These are phyloP conservation scores for Phyllosticta citribraziliensis DNA, from an alignment of 2,329 filamentous ascomycete species.

Conservation along the genomic window DNA sequence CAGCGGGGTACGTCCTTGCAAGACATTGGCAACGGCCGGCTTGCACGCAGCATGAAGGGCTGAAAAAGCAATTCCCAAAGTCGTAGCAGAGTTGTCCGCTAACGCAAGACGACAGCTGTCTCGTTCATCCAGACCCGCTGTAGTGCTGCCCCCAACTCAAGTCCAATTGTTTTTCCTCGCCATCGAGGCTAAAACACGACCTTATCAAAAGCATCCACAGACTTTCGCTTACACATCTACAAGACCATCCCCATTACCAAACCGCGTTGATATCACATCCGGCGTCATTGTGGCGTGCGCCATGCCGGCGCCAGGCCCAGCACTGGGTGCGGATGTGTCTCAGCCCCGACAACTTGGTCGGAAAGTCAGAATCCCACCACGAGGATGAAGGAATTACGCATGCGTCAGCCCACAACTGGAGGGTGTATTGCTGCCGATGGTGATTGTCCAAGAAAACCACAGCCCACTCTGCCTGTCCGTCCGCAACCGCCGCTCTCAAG, in stretches of 20 bases:
- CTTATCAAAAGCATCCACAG: conserved; percentile 1
- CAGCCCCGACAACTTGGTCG: conserved; percentile 1
- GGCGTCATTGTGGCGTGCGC: conserved; percentile 8
- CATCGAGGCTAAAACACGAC: neutral
- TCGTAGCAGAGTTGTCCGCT: neutral
- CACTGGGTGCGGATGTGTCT: conserved; percentile 6
- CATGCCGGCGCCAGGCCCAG: neutral
- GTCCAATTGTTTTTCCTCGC: neutral
- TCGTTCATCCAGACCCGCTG: neutral
- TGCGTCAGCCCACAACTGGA: neutral
- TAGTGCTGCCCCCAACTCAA: neutral
- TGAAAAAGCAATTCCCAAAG: neutral
- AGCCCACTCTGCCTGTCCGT: neutral
- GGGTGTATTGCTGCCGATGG: neutral
- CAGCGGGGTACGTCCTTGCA: neutral
- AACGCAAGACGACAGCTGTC: neutral
- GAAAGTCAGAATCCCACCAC: neutral
- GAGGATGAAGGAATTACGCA: neutral
- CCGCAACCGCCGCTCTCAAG: neutral
- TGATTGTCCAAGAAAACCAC: neutral
- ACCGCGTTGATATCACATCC: neutral
- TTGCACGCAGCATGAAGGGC: neutral
- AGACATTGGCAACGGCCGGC: conserved; percentile 6
- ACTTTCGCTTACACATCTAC: neutral
- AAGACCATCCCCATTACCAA: neutral